Base-by-base conservation (phyloP, 2,329 filamentous ascomycete genomes). In the Fusarium staphyleae region DNA sequence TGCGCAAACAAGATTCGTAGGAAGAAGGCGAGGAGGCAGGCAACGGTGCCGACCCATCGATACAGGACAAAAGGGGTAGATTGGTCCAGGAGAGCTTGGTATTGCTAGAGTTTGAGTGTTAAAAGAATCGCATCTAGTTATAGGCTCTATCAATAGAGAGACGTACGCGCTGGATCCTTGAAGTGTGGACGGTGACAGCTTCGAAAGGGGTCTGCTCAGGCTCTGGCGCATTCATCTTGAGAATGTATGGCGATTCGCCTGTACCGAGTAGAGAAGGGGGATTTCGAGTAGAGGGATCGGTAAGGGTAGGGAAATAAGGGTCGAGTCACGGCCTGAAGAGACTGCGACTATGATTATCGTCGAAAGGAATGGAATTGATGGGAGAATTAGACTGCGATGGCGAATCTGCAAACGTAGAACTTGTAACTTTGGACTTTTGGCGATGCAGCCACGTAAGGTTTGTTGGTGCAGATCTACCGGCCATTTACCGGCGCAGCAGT, bases 51-150 rank as follows among this genome's bases (percentile, higher is more conserved):
- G 57, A 89, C 72, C 95, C 95, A 99, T 81, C 95, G 85, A 78
- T 98, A 96, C 52, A 88, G 79, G 48, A 92, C 87, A 75, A 86
- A 96, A 12, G 95, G 95, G 9, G 93, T 98, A 45, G 89, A 93
- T 77, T 92, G 90, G 77, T 99, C 95, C 65, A 99, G 87, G 61
- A 95, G 90, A 50, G 90, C 83, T 87, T 99, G 95, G 74, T 96
- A 98, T 80, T 92, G 85, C 92, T 97, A 44, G 10, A 44, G 9
- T 52, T 66, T 57, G 69, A 51, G 53, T 55, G 35, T 50, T 48
- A 51, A 46, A 39, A 44, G 22, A 39, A 29, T 52, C 55, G 49
- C 49, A 14, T 15, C 14, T n/a, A 19, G 33, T 22, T 19, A 28
- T 18, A 11, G 30, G 22, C 33, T 46, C 33, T 35, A 53, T 16